A percentile compares a stretch with the other conserved stretches of the same genome.
These are phyloP conservation scores for Intubia oerlemansii DNA, from an alignment of 2,329 filamentous ascomycete genomes.

Conservation along the genomic window DNA sequence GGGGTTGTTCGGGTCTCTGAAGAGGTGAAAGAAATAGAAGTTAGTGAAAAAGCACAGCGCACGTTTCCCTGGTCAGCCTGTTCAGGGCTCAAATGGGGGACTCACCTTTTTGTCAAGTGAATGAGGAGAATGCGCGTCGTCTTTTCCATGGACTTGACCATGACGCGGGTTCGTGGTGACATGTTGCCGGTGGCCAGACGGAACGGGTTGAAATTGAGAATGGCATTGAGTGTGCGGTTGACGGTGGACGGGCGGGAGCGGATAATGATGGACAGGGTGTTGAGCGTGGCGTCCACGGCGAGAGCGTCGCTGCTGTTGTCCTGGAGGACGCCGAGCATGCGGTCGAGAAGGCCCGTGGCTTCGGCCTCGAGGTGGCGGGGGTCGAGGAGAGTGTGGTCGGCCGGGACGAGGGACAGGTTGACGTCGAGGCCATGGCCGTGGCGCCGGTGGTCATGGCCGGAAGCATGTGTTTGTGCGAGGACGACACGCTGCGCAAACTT, in stretches of 20 bases:
- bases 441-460: constrained; percentile 64
- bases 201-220: constrained; percentile 82
- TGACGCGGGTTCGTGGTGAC: constrained; percentile 59
- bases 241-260: constrained; percentile 62
- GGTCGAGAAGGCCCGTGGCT: constrained; percentile 72
- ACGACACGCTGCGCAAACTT: constrained; percentile 94
- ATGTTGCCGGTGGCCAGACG: constrained; percentile 53
- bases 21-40: too few relatives aligned
- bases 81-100: too few relatives aligned
- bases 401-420: constrained; percentile 66
- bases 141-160: constrained; percentile 85
- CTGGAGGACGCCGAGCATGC: constrained; percentile 67
- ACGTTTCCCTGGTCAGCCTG: too few relatives aligned
- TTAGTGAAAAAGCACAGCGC: too few relatives aligned
- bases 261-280: constrained; percentile 65
- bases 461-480: constrained; percentile 71
- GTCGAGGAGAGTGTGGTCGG: constrained; percentile 62
- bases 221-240: constrained; percentile 68
- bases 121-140: constrained; percentile 69
- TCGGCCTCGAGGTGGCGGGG: constrained; percentile 76
- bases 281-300: constrained; percentile 16
- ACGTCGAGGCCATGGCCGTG: constrained; percentile 60
- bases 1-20: constrained; percentile 55
- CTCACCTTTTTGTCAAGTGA: constrained; percentile 64
- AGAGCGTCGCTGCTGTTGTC: constrained; percentile 56